Evolutionary conservation across 192 early-diverging fungal genomes (phyloP).

Genomic region (Obelidium mucronatum): DNA sequence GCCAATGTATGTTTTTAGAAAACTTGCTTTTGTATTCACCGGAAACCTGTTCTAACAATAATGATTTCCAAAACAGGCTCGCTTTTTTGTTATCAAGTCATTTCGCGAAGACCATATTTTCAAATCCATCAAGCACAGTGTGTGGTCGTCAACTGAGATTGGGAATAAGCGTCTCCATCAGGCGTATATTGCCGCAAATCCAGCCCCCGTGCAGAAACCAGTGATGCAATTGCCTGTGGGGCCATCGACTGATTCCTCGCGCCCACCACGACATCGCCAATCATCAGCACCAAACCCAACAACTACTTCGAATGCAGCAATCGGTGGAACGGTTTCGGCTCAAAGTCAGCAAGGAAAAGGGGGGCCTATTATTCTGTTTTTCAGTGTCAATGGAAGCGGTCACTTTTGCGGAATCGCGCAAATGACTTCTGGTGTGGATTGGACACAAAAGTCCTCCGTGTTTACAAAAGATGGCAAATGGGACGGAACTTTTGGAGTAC

Average conservation of each 20-base stretch:
- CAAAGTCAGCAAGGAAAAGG: background rate
- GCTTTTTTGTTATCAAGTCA: slow-evolving; percentile 68
- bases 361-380: slow-evolving; percentile 59
- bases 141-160: slow-evolving; percentile 66
- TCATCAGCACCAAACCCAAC: background rate
- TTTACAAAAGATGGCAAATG: slow-evolving; percentile 48
- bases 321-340: no score
- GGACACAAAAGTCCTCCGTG: background rate
- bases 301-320: background rate
- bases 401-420: slow-evolving; percentile 66
- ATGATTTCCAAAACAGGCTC: slow-evolving; percentile 38
- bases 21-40: no score
- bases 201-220: background rate
- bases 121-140: slow-evolving; percentile 51
- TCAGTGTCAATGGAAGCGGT: slow-evolving; percentile 61
- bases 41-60: background rate
- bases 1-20: slow-evolving; percentile 26
- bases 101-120: slow-evolving; percentile 60
- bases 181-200: slow-evolving; percentile 45
- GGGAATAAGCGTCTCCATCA: slow-evolving; percentile 62
- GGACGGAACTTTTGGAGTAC: slow-evolving; percentile 60
- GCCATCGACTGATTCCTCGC: background rate
- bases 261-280: slow-evolving; percentile 1
- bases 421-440: slow-evolving; percentile 53
- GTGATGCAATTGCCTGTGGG: background rate